Evolutionary conservation across 2,329 filamentous ascomycete genomes (phyloP), one percentile per base, ranked within the genome.

Genomic region (Stagonosporopsis rhizophila): DNA sequence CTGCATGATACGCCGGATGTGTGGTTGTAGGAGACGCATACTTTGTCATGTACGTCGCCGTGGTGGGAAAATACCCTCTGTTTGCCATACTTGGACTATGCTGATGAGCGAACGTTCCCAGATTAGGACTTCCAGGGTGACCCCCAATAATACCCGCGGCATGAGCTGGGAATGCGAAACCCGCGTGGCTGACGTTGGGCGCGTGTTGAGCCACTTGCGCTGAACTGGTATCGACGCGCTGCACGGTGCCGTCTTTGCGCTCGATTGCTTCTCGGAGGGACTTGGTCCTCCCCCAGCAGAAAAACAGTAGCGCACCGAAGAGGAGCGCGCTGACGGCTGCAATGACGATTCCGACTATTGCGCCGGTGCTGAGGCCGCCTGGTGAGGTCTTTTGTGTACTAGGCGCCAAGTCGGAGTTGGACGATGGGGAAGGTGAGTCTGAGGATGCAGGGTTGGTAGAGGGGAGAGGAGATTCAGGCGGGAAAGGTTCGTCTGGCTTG

Each of bases 291-390:
- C 68, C 64, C 52, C 70, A 68, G 57, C 66, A 71, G 60, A 71
- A 65, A 14, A 71, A 64, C 6, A 71, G 59, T 0, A 67, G 52
- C 8, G 62, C 66, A 3, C 53, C 65, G 0, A 71, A 59, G 14
- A 67, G 35, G 2, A 71, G 14, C 7, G 66, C 59, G 20, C 52
- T 41, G 5, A 71, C 44, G 4, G 83, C 86, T 37, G 85, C 87
- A 38, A 87, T 79, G 78, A 83, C 89, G 73, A 90, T 79, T 1
- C 78, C 79, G 0, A 71, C 78, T 22, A 80, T 79, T 2, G 76
- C 74, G 23, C 77, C 78, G 6, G 62, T 58, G 15, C 70, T 67
- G 7, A 80, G 65, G 3, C 56, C 56, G 27, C 32, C 27, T 50
- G 20, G 23, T 5, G 37, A 23, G 44, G 9, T 27, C 42, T 22